These are phyloP conservation scores for Pythium chondricola DNA, from an alignment of 352 stramenopile species.

Conservation along the genomic window DNA sequence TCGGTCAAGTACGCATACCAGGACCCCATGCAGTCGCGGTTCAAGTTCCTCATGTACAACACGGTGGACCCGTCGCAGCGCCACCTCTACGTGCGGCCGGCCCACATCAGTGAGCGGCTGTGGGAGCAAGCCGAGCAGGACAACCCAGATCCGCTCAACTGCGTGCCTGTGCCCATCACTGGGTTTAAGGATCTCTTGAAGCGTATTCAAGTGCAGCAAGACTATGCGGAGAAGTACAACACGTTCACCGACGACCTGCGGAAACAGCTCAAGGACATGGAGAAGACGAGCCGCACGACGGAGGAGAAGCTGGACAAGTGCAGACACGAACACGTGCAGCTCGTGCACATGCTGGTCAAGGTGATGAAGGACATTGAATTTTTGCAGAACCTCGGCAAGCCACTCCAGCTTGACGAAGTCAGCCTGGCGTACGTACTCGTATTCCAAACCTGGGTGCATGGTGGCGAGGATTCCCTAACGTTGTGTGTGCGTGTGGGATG, in stretches of 20 bases:
- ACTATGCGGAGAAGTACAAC: slow-evolving; percentile 76
- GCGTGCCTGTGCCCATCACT: slow-evolving; percentile 63
- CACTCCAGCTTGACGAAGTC: slow-evolving; percentile 72
- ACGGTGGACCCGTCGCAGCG: slow-evolving; percentile 76
- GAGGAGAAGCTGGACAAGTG: slow-evolving; percentile 85
- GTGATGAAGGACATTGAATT: slow-evolving; percentile 88
- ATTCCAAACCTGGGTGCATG: too few species aligned
- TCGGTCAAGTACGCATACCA: slow-evolving; percentile 80
- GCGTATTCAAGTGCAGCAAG: slow-evolving; percentile 77
- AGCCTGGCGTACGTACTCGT: slow-evolving; percentile 62
- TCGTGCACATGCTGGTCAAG: slow-evolving; percentile 81
- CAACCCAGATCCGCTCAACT: slow-evolving; percentile 82
- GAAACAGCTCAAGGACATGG: slow-evolving; percentile 72
- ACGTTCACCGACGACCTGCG: slow-evolving; percentile 73
- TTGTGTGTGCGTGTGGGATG: neutral
- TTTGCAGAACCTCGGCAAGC: slow-evolving; percentile 81
- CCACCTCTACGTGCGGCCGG: slow-evolving; percentile 71
- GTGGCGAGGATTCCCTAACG: slow-evolving; percentile 3
- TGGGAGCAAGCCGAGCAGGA: slow-evolving; percentile 84
- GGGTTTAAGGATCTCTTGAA: slow-evolving; percentile 79
- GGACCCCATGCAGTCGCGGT: slow-evolving; percentile 76
- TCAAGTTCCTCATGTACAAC: slow-evolving; percentile 90
- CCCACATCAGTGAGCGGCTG: slow-evolving; percentile 76
- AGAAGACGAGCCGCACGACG: slow-evolving; percentile 67
- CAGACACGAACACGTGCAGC: slow-evolving; percentile 75